Conservation (phyloP, 2,329 filamentous ascomycete species). For the Ceratocystis lukuohia region DNA sequence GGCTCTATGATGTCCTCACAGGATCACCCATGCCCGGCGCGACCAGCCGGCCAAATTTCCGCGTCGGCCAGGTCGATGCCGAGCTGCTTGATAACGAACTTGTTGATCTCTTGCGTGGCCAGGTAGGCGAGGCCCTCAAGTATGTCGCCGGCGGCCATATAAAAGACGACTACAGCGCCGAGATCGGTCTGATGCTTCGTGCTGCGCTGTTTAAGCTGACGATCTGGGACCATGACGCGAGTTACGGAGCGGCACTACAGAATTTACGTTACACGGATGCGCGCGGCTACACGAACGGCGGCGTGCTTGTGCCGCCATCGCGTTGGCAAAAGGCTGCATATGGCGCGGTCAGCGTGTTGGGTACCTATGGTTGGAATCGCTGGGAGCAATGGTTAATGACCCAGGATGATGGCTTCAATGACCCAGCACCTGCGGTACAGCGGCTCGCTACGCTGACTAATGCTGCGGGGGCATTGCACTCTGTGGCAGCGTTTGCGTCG, state of each 20-base stretch:
- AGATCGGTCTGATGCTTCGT: slow-evolving; percentile 67
- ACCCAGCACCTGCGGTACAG: slow-evolving; percentile 38
- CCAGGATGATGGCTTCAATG: slow-evolving; percentile 61
- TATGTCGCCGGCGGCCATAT: slow-evolving; percentile 65
- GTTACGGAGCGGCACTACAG: slow-evolving; percentile 84
- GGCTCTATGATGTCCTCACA: slow-evolving; percentile 37
- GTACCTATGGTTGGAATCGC: slow-evolving; percentile 78
- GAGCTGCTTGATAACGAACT: slow-evolving; percentile 91
- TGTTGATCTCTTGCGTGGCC: slow-evolving; percentile 66
- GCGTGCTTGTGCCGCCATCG: slow-evolving; percentile 56
- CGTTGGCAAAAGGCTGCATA: slow-evolving; percentile 73
- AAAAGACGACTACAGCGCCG: slow-evolving; percentile 73
- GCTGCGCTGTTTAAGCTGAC: slow-evolving; percentile 83
- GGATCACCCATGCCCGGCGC: slow-evolving; percentile 50
- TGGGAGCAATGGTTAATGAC: slow-evolving; percentile 80
- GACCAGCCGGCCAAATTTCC: slow-evolving; percentile 60
- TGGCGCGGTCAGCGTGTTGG: slow-evolving; percentile 72
- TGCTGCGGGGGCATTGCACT: slow-evolving; percentile 58
- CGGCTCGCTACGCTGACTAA: slow-evolving; percentile 57
- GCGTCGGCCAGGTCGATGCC: slow-evolving; percentile 91
- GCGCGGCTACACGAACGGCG: slow-evolving; percentile 39
- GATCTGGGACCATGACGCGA: slow-evolving; percentile 92
- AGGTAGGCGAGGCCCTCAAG: slow-evolving; percentile 77
- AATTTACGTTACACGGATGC: slow-evolving; percentile 85
- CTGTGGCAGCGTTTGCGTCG: slow-evolving; percentile 65